phyloP scores from a whole-genome alignment of 345 rosid species.

The Reutealis trisperma region DNA sequence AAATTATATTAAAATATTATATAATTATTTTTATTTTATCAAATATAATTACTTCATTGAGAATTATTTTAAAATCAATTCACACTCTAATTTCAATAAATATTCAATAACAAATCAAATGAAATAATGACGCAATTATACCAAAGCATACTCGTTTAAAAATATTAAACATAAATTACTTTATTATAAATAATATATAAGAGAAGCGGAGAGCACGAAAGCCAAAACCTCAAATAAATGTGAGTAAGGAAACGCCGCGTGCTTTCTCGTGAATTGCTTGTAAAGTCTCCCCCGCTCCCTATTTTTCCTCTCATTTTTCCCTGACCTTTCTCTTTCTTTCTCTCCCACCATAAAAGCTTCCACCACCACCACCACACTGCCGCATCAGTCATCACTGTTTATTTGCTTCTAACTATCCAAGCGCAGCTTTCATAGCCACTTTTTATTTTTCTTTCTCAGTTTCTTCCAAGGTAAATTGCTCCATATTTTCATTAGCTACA shows the following conservation, averaged over 20 bases:
- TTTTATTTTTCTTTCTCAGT: background rate
- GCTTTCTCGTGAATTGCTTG: constrained; percentile 42
- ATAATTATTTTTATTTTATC: too few relatives aligned
- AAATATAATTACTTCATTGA: too few relatives aligned
- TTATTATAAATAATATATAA: too few relatives aligned
- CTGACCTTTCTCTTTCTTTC: constrained; percentile 4
- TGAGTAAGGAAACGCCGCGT: constrained; percentile 41
- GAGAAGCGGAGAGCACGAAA: background rate
- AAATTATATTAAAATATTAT: too few relatives aligned
- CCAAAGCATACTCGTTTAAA: too few relatives aligned
- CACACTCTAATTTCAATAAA: too few relatives aligned
- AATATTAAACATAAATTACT: too few relatives aligned
- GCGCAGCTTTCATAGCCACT: background rate
- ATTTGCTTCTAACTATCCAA: background rate
- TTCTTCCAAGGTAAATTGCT: constrained; percentile 8
- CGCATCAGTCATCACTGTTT: background rate
- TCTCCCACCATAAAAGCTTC: background rate
- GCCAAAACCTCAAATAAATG: constrained; percentile 23
- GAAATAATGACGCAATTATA: too few relatives aligned
- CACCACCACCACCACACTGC: background rate
- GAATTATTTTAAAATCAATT: too few relatives aligned
- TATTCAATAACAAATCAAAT: too few relatives aligned
- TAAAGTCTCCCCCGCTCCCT: constrained; percentile 16
- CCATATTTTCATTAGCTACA: background rate
- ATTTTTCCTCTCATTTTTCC: constrained; percentile 8